A percentile compares a stretch with the other conserved stretches of the same genome.
phyloP scores from a whole-genome alignment of 495 filamentous ascomycete species.

The Achaetomiella virescens region DNA sequence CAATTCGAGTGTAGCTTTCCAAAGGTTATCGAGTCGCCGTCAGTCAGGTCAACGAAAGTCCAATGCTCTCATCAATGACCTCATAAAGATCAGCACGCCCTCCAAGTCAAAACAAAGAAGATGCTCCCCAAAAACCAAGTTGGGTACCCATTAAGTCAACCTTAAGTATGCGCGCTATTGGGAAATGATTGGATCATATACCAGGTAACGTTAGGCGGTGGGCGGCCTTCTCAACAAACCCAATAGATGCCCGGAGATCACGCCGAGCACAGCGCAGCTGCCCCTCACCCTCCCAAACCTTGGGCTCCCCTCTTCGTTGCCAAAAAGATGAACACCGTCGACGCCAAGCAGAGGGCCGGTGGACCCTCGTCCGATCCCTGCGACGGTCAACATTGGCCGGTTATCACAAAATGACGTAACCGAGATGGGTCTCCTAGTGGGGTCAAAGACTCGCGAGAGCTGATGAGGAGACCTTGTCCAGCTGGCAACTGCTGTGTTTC shows the following conservation, averaged over 20 bases:
- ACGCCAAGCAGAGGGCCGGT: background rate
- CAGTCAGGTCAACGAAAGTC: background rate
- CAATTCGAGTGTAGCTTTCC: background rate
- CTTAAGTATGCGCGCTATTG: too few relatives aligned
- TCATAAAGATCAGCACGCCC: background rate
- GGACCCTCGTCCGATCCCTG: background rate
- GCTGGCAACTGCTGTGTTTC: background rate
- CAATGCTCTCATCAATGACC: background rate
- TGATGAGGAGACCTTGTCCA: background rate
- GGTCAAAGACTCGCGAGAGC: background rate
- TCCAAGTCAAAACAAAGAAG: too few relatives aligned
- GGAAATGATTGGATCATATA: too few relatives aligned
- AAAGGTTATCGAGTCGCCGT: too few relatives aligned
- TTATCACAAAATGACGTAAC: constrained; percentile 12
- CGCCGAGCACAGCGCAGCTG: too few relatives aligned
- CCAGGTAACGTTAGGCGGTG: too few relatives aligned
- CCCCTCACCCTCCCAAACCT: too few relatives aligned
- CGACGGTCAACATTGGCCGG: constrained; percentile 7
- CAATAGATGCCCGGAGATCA: too few relatives aligned
- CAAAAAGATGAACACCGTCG: background rate
- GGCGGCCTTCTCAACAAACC: too few relatives aligned
- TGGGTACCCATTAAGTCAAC: too few relatives aligned
- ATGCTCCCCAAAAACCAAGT: too few relatives aligned
- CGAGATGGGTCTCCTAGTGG: background rate
- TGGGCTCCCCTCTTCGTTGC: too few relatives aligned